phyloP scores from a whole-genome alignment of 495 filamentous ascomycete genomes.

The Copromyces sp. region DNA sequence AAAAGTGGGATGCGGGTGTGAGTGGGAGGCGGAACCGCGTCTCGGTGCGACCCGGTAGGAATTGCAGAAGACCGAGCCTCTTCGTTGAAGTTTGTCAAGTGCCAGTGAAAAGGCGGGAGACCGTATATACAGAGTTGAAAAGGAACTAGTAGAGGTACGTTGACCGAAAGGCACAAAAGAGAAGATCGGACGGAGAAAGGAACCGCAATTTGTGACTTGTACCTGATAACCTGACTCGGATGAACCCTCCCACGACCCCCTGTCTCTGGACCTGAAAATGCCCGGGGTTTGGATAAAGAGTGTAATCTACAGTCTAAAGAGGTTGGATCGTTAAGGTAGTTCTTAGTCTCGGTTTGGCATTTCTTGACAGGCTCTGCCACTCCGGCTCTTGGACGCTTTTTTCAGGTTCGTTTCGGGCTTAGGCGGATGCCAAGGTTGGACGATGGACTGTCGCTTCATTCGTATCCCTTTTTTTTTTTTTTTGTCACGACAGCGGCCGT shows the following conservation, averaged over 20 bases:
- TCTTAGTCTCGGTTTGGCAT: not conserved
- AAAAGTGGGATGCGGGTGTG: not conserved
- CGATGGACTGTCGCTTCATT: not conserved
- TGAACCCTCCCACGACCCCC: not conserved
- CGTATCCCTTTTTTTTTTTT: not conserved
- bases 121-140: not conserved
- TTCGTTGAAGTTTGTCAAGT: not conserved
- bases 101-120: not conserved
- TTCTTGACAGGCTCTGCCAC: not conserved
- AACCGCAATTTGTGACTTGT: not conserved
- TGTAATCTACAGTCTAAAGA: not conserved
- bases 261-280: not conserved
- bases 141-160: not conserved
- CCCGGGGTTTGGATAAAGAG: not conserved
- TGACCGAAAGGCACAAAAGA: not conserved
- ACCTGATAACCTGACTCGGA: not conserved
- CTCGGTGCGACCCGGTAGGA: not conserved
- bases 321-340: not conserved
- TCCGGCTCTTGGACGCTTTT: not conserved
- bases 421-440: not conserved
- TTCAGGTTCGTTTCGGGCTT: not conserved
- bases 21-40: not conserved
- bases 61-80: not conserved
- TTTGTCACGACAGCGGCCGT: not conserved
- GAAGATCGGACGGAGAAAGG: not conserved